Evolutionary conservation across 208 protist species (phyloP), one percentile per base, ranked within the genome.

Genomic region (Jaenimonas drosophilae): DNA sequence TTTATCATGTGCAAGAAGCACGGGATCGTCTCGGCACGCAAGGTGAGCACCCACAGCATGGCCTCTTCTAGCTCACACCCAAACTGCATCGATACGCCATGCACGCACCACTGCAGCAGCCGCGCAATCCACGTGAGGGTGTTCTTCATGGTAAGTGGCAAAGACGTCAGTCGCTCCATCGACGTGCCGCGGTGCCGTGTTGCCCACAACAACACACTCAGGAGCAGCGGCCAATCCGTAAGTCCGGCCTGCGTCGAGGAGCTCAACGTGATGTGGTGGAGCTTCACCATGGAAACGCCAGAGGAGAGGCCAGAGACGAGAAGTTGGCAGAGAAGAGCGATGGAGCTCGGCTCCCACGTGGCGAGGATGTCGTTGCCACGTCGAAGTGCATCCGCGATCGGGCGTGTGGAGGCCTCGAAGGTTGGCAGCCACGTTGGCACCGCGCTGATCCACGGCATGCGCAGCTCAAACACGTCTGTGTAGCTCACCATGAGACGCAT

Each of bases 181-280:
- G 33, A 14, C 2, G 14, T 40, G 25, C 14, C 23, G 17, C 50
- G 51, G 49, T 69, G 73, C 23, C 69, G 68, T 9, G 70, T 54
- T n/a, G 61, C 72, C 86, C 86, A 94, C 28, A 78, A 49, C 54
- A 94, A 63, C 20, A 94, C 34, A 40, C 67, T 79, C 25, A 94
- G 56, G 55, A 94, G 58, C 31, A 89, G 41, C 19, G 86, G 86
- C 81, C 86, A 91, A 48, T 94, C 86, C 39, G 71, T 58, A 23
- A 88, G 52, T 19, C 68, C 66, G 21, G 62, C 65, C 24, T 66
- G 70, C 45, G 40, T 44, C 14, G 44, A 34, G 27, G 62, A 59
- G 23, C 63, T 74, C 69, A 88, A 88, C 38, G 66, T 94, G 31
- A 93, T 65, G 64, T 93, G 85, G 53, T 94, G 81, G 49, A 94